Evolutionary conservation across 371 early-diverging fungal species (phyloP).

Genomic region (Coemansia sp.): DNA sequence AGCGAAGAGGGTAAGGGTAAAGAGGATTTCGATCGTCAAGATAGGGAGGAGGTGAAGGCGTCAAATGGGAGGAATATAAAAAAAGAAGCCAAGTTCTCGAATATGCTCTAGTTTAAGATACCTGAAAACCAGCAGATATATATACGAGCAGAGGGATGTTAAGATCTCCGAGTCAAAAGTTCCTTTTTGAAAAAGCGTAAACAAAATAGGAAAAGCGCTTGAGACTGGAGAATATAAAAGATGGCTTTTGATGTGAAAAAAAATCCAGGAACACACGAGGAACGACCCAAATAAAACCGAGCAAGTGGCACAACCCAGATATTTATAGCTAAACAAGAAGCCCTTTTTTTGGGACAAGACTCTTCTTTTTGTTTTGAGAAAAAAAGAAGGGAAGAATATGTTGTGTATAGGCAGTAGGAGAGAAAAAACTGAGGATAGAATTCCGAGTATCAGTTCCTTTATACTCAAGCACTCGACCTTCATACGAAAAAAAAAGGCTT

Average conservation of each 20-base stretch:
- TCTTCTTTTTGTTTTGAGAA: too few relatives aligned
- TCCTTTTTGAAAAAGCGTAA: background rate
- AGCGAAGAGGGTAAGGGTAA: background rate
- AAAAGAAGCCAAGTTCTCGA: background rate
- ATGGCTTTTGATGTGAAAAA: conserved; percentile 1
- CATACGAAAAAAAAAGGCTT: too few relatives aligned
- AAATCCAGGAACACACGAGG: background rate
- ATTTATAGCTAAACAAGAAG: background rate
- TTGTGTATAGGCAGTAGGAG: too few relatives aligned
- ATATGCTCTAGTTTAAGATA: background rate
- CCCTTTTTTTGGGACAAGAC: too few relatives aligned
- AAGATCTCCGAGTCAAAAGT: conserved; percentile 4
- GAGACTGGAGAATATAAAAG: background rate
- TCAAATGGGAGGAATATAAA: background rate
- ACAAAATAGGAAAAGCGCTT: background rate
- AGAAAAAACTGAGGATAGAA: too few relatives aligned
- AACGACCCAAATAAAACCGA: too few relatives aligned
- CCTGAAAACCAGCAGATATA: conserved; percentile 11
- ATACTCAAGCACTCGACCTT: too few relatives aligned
- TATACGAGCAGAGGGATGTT: background rate
- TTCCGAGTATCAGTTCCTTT: too few relatives aligned
- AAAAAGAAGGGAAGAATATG: too few relatives aligned
- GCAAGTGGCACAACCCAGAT: background rate
- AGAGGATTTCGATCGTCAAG: background rate
- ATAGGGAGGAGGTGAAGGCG: background rate